A percentile compares a stretch with the other conserved stretches of the same genome.
These are phyloP conservation scores for Rusavskia elegans DNA, from an alignment of 495 filamentous ascomycete species.

Conservation along the genomic window DNA sequence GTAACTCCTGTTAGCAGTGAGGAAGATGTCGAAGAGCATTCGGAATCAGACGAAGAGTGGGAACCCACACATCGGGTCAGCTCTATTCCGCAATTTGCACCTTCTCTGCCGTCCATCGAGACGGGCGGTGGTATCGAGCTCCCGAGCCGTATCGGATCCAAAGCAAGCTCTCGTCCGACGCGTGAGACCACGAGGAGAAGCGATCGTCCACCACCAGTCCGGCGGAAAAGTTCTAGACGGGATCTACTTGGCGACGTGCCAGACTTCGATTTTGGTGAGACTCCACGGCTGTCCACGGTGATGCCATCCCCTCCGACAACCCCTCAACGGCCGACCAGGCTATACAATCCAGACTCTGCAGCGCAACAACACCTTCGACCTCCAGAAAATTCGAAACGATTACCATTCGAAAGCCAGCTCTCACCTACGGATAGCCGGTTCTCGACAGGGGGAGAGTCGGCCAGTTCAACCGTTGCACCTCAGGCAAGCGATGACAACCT, in stretches of 20 bases:
- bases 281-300: slow-evolving; percentile 13
- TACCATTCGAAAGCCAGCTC: slow-evolving; percentile 11
- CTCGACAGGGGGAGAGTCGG: slow-evolving; percentile 10
- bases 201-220: slow-evolving; percentile 29
- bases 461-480: slow-evolving; percentile 9
- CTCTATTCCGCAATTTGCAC: slow-evolving; percentile 33
- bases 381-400: slow-evolving; percentile 3
- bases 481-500: slow-evolving; percentile 2
- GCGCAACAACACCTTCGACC: slow-evolving; percentile 8
- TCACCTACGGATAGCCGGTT: slow-evolving; percentile 9
- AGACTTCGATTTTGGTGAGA: slow-evolving; percentile 1
- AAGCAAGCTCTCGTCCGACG: slow-evolving; percentile 28
- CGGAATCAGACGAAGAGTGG: slow-evolving; percentile 26
- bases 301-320: slow-evolving; percentile 13
- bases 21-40: slow-evolving; percentile 16
- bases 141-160: slow-evolving; percentile 47
- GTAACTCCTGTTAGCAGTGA: slow-evolving; percentile 5
- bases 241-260: slow-evolving; percentile 7
- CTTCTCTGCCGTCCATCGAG: slow-evolving; percentile 44
- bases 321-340: slow-evolving; percentile 8
- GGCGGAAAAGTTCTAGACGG: slow-evolving; percentile 48
- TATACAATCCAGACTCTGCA: slow-evolving; percentile 13
- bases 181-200: slow-evolving; percentile 20
- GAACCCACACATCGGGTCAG: slow-evolving; percentile 13
- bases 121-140: slow-evolving; percentile 45